Conservation (phyloP, 1,139 yeast genomes). For the Pichia norvegensis region DNA sequence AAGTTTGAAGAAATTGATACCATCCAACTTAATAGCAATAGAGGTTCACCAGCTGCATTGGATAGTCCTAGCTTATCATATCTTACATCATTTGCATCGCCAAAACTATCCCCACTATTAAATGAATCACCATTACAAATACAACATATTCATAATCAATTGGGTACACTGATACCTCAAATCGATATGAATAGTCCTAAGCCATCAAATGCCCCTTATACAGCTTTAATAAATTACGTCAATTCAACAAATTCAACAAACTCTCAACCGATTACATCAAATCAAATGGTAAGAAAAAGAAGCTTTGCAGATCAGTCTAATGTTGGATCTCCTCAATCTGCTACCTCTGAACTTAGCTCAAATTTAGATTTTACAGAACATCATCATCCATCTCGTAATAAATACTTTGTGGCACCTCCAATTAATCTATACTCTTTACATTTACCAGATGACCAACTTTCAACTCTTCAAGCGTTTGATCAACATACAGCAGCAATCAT, state of each 20-base stretch:
- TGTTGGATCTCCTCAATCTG: constrained; percentile 3
- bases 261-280: background rate
- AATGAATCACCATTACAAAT: background rate
- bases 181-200: constrained; percentile 6
- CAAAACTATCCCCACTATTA: background rate
- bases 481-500: constrained; percentile 53
- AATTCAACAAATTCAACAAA: background rate
- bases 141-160: background rate
- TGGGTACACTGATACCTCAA: background rate
- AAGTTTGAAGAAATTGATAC: constrained; percentile 9
- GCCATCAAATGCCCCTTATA: constrained; percentile 1
- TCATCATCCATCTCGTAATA: background rate
- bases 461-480: constrained; percentile 33
- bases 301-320: background rate
- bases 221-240: background rate
- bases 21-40: background rate
- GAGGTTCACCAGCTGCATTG: constrained; percentile 4
- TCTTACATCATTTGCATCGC: background rate
- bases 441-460: constrained; percentile 20
- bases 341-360: constrained; percentile 1
- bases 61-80: background rate
- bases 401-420: background rate
- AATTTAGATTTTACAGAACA: constrained; percentile 1
- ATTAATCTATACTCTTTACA: constrained; percentile 10
- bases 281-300: background rate